Percentiles rank a stretch among this genome's conserved stretches.
These are phyloP conservation scores for Pisolithus orientalis DNA, from an alignment of 768 basidiomycete genomes.

Conservation along the genomic window DNA sequence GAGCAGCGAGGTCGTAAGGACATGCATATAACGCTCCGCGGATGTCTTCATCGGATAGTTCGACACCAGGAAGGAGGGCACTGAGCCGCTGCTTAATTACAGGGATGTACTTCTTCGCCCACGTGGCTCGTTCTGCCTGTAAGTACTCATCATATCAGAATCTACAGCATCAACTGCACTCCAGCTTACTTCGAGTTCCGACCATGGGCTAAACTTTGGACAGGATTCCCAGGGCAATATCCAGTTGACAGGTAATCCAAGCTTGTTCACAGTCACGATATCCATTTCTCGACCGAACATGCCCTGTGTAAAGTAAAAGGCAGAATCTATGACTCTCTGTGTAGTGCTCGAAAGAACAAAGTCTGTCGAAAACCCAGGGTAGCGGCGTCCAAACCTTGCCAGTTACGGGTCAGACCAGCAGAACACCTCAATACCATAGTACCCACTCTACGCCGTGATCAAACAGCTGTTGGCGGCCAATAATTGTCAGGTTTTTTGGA, in stretches of 20 bases:
- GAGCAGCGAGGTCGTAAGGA: conserved; percentile 35
- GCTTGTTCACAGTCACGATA: conserved; percentile 28
- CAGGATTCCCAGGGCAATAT: conserved; percentile 38
- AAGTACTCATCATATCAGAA: neutral
- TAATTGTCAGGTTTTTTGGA: conserved; percentile 31
- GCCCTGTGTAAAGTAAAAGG: conserved; percentile 35
- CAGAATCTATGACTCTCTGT: conserved; percentile 31
- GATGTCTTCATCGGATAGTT: conserved; percentile 28
- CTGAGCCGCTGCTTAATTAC: conserved; percentile 32
- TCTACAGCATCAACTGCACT: neutral
- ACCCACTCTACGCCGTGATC: conserved; percentile 33
- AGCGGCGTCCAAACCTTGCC: conserved; percentile 15
- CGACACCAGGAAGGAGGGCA: conserved; percentile 26
- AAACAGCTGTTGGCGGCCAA: conserved; percentile 35
- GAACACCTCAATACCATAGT: neutral
- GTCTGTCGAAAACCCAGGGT: conserved; percentile 15
- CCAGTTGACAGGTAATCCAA: conserved; percentile 32
- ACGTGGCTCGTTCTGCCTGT: conserved; percentile 13
- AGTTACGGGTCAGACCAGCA: neutral
- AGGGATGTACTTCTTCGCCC: conserved; percentile 30
- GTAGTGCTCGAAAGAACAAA: conserved; percentile 9
- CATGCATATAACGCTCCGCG: conserved; percentile 38
- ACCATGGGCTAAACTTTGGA: conserved; percentile 8
- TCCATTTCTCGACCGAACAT: conserved; percentile 31
- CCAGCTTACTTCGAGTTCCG: neutral